Evolutionary conservation across 768 basidiomycete genomes (phyloP), one percentile per base, ranked within the genome.

Genomic region (Lactifluus subvellereus): DNA sequence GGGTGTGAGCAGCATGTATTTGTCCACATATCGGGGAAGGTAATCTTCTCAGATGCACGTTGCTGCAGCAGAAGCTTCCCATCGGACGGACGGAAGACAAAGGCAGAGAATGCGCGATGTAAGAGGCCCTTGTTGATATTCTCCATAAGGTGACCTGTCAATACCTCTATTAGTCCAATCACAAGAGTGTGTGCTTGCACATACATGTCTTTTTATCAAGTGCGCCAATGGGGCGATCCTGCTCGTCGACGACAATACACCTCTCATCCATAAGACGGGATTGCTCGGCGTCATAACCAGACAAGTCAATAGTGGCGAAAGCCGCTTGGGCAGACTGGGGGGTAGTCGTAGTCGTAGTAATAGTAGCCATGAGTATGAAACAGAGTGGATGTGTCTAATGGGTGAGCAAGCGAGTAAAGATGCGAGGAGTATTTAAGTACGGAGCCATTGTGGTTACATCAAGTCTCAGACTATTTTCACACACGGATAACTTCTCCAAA

Each of bases 1-100:
- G 96, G 96, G 72, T 99, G 96, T 27, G 92, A 94, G 77, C 96
- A 99, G 74, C 97, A 99, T 8, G 97, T 98, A 76, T 99, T 99
- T 37, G 97, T 99, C 97, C 97, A 99, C 94, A 98, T 94, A 69
- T 91, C 83, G 6, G 97, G 97, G 78, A 99, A 99, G 7, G 97
- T 99, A 72, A 99, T 99, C 80, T 99, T 99, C 78, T 96, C 94
- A n/a, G 87, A 80, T 20, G 97, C 97, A 42, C 97, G 85, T 74
- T 94, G 93, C 73, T 99, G 97, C 50, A 99, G 82, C 32, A 99
- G 80, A 18, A 99, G 82, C 74, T 88, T 91, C 51, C 97, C 97
- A 73, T 98, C 94, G 13, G 85, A 85, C 3, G 97, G 97, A 42
- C 94, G 81, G 80, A 98, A 99, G 67, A 98, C 83, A 74, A 99